Evolutionary conservation across 768 basidiomycete species (phyloP), one percentile per base, ranked within the genome.

Genomic region (Hygrophorus russula): DNA sequence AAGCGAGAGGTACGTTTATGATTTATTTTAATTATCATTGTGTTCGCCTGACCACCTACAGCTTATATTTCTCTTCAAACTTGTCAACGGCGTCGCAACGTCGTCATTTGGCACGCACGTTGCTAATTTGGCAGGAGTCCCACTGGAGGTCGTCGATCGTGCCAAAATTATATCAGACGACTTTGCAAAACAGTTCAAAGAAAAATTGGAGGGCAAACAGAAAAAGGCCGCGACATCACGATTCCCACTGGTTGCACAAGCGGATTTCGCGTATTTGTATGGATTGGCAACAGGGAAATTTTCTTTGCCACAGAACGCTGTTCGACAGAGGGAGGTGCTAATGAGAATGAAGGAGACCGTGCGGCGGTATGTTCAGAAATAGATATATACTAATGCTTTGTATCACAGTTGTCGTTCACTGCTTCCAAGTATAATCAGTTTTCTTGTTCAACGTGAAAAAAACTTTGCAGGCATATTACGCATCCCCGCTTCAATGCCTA

Each of bases 31-130:
- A 24, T 13, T 31, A 14, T 5, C 6, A 31, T 3, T 14, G 17
- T 15, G 24, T 13, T 28, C 39, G 28, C 33, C 36, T 53, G 31
- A 39, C 48, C 33, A n/a, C 9, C 7, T 43, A 39, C 52, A 93
- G 87, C 79, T 96, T 32, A 75, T 91, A 14, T 98, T 97, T 69
- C 69, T 97, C 14, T 98, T 94, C 69, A 96, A 97, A 65, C 78
- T 98, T 27, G 76, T 93, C 37, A 77, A 82, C 24, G 88, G 88
- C 11, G 80, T 79, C n/a, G 88, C 90, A 0, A 75, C 79, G 28
- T 87, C 83, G 13, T 91, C 90, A 0, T 93, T 93, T 53, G 91
- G 89, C 7, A 91, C 91, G 1, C 91, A 94, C 56, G 94, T 98
- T 34, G 96, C 96, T 20, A 86, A 82, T 51, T 73, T 99, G 36